A percentile compares a stretch with the other conserved stretches of the same genome.
These are phyloP conservation scores for Kewa caespitosa DNA, from an alignment of 179 eudicot genomes.

Conservation along the genomic window DNA sequence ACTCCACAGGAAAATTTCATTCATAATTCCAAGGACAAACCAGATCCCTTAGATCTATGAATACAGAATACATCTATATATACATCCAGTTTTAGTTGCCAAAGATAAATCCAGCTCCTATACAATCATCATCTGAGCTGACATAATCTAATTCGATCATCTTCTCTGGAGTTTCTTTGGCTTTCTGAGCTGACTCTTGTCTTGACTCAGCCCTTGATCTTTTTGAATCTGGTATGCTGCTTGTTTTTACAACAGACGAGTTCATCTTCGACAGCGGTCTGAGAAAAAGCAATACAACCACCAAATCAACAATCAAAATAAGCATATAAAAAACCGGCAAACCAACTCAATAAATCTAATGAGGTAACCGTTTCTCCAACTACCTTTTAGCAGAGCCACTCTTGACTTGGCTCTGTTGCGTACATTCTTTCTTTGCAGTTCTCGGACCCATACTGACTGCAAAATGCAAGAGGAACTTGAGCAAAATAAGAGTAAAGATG, in stretches of 20 bases:
- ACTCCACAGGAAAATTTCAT: not conserved
- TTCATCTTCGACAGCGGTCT: constrained; percentile 40
- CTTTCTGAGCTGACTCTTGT: constrained; percentile 38
- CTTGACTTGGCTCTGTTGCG: constrained; percentile 28
- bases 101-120: constrained; percentile 2
- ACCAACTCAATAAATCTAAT: not conserved
- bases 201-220: constrained; percentile 47
- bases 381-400: constrained; percentile 53
- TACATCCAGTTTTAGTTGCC: not conserved
- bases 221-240: constrained; percentile 49
- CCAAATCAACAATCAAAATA: not conserved
- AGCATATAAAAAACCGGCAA: not conserved
- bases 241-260: constrained; percentile 33
- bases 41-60: not conserved
- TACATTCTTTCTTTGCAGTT: constrained; percentile 33
- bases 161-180: constrained; percentile 45
- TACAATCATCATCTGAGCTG: constrained; percentile 84
- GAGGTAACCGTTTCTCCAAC: not conserved
- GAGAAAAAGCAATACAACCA: constrained; percentile 13
- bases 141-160: constrained; percentile 72
- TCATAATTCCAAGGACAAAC: not conserved
- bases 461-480: not conserved
- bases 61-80: not conserved
- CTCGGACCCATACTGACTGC: constrained; percentile 46
- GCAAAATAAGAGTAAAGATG: not conserved